Base-by-base conservation (phyloP, 768 basidiomycete genomes). In the Tulasnella sp. region DNA sequence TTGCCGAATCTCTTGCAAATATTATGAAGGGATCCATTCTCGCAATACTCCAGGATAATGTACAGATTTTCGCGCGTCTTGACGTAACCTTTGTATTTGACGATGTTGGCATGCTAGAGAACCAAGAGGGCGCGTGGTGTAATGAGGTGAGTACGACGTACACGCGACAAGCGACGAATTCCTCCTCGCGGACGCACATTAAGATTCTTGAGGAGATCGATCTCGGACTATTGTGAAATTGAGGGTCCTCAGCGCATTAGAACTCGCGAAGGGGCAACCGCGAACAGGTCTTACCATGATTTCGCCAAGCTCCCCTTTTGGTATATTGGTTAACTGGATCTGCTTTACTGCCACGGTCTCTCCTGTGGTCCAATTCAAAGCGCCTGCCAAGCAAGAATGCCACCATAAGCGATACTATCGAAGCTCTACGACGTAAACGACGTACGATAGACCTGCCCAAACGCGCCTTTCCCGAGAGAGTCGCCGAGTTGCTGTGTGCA, bases 311-410 rank as follows among this genome's bases (percentile, higher is more conserved):
- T 98, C 96, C 75, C 90, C 89, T 82, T 94, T 93, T 3, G 96
- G 93, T 77, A 99, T 96, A 82, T 94, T 96, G 83, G 90, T 91
- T 78, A 99, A 84, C 82, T 94, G 92, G 79, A 99, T 97, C 83
- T 98, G 96, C 87, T 99, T 99, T 81, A 99, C 92, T 2, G 97
- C 97, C 54, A 99, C 97, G 2, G 97, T 97, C 85, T 99, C 97
- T 34, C 97, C 97, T 34, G 95, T 98, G 19, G 93, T 92, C 91
- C 94, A 96, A 80, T 97, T 96, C 81, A 97, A 85, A 69, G 93
- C 93, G 79, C 93, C 93, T 94, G 79, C 42, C 68, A 31, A 25
- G 17, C n/a, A 37, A 73, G n/a, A 52, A 6, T 15, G 11, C 5
- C n/a, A n/a, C 1, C 12, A n/a, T 45, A 73, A 37, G 29, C 45